phyloP scores from a whole-genome alignment of 306 rosid species.

The Pueraria montana region DNA sequence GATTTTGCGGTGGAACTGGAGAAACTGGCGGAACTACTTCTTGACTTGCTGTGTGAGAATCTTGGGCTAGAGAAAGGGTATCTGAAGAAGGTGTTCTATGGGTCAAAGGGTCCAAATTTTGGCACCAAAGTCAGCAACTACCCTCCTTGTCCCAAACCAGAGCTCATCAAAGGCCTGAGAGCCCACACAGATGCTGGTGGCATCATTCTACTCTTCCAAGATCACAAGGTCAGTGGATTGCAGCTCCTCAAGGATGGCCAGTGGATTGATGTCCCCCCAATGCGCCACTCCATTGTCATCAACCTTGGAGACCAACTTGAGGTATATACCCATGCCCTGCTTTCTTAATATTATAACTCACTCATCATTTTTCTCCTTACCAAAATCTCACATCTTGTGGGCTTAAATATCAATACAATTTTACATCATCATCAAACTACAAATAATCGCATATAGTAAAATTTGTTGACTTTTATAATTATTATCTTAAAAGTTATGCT shows the following conservation, averaged over 20 bases:
- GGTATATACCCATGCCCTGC: slow-evolving; percentile 52
- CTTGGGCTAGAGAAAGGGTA: slow-evolving; percentile 81
- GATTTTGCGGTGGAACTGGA: slow-evolving; percentile 69
- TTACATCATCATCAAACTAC: too few relatives aligned
- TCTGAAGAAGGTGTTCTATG: slow-evolving; percentile 74
- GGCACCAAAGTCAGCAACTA: slow-evolving; percentile 89
- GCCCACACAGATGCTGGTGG: slow-evolving; percentile 98
- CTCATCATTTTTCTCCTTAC: background rate
- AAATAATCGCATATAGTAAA: too few relatives aligned
- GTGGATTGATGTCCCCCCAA: slow-evolving; percentile 92
- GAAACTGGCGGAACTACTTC: slow-evolving; percentile 74
- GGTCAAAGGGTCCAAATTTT: slow-evolving; percentile 82
- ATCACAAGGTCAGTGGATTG: slow-evolving; percentile 85
- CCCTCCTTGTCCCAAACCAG: slow-evolving; percentile 94
- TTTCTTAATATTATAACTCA: background rate
- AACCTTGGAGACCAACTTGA: slow-evolving; percentile 94
- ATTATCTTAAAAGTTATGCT: too few relatives aligned
- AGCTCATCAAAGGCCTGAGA: slow-evolving; percentile 81
- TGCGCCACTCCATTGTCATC: slow-evolving; percentile 89
- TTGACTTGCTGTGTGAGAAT: slow-evolving; percentile 84
- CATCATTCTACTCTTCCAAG: slow-evolving; percentile 86
- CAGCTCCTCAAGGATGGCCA: slow-evolving; percentile 85
- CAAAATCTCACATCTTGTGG: background rate
- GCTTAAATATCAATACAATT: too few relatives aligned
- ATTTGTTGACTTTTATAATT: too few relatives aligned